Evolutionary conservation across 2,329 filamentous ascomycete genomes (phyloP), one percentile per base, ranked within the genome.

Genomic region (Fusarium transvaalense): DNA sequence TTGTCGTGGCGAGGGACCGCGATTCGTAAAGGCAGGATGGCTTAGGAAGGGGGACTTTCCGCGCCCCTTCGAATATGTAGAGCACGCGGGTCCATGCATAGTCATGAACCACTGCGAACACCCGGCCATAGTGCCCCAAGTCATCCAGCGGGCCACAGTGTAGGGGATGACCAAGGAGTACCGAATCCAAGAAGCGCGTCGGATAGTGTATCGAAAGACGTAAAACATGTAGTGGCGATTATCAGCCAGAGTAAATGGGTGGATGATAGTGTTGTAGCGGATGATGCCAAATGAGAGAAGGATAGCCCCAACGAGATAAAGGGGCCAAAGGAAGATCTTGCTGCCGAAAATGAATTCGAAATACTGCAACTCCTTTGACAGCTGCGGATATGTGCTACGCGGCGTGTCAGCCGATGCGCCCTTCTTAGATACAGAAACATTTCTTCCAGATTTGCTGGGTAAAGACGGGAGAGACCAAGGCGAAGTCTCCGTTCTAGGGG

Each of bases 141-240:
- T 86, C 14, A 91, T 79, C 86, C 89, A 95, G 10, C 86, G 89
- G 73, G 88, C 90, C 17, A 88, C 13, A 4, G 91, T 85, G 78
- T 99, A 98, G 2, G 91, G 81, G 0, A 90, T 83, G 0, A 91
- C 86, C 2, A 92, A 89, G 1, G 85, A 78, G 72, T 93, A 94
- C 35, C 90, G 90, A 52, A 93, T 79, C 19, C 82, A 79, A 2
- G 84, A 82, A 41, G 92, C 87, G 8, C 85, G 85, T 4, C 91
- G 86, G 37, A 98, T 90, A 8, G 91, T 90, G 74, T 94, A 89
- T 2, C 94, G 90, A 83, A 99, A 99, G 63, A 97, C 84, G 81
- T 99, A 99, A 79, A 99, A 99, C 78, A 97, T 91, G 82, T 97
- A 99, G 78, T 99, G 96, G 4, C 96, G 86, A 78, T 99, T 99